Evolutionary conservation across 2,329 filamentous ascomycete species (phyloP), one percentile per base, ranked within the genome.

Genomic region (Huntiella abstrusa): DNA sequence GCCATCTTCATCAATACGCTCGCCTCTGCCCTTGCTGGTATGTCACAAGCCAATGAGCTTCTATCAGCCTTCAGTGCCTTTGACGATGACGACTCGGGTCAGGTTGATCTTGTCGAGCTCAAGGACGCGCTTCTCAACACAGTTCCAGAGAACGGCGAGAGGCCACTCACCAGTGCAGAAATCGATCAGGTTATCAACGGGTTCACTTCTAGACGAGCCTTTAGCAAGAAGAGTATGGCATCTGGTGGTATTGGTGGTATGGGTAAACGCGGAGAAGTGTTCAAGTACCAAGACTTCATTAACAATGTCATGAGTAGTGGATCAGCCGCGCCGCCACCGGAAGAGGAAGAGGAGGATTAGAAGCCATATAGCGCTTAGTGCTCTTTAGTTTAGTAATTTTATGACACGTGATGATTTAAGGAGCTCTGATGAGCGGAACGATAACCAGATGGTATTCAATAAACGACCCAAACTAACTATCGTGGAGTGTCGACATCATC

Each of bases 221-320:
- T 96, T 61, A 82, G 77, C 41, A 83, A 80, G 54, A 67, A 61
- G 55, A 47, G 48, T 22, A 49, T 49, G 48, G 35, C 44, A 37
- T 46, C 39, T 15, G 47, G 13, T 11, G 49, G 46, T 33, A 45
- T 47, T 32, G 49, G 45, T 4, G 49, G 49, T 8, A 52, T 78
- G 56, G 62, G 70, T 7, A 80, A 78, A 57, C 71, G 81, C 51
- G 84, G 83, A 1, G 88, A 96, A 50, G 86, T 96, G 1, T 96
- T 98, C 62, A 75, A 78, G 56, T 98, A 96, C 59, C 77, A 84
- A 51, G 91, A 98, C 49, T 96, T 96, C 63, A 84, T 96, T 52
- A 73, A 69, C 52, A 79, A 73, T 19, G 65, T 83, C 43, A 68
- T 73, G 54, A 77, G 77, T 37, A 49, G 41, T 17, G 44, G 44